Evolutionary conservation across 495 filamentous ascomycete species (phyloP), one percentile per base, ranked within the genome.

Genomic region (Podospora bellae-mahoneyi): DNA sequence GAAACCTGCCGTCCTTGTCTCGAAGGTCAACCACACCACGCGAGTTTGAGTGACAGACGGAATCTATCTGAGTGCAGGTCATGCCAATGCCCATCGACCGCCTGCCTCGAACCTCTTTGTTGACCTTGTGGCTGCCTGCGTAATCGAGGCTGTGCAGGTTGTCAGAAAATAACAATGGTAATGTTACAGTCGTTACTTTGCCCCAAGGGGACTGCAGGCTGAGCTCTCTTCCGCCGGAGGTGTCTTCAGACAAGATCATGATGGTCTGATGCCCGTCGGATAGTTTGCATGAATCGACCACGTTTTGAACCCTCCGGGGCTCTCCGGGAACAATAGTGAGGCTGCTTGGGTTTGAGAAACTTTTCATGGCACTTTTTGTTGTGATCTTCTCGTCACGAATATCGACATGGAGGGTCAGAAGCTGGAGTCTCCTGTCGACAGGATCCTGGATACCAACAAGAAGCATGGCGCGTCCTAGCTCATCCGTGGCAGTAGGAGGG

Each of bases 141-240:
- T 77, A 82, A 64, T 78, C 74, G 19, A 82, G 74, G 65, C 72
- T 81, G 65, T 78, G 73, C 56, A 77, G 23, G 65, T 81, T 76
- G 20, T 79, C 76, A 19, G 75, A 65, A 27, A 74, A 74, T 5
- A 84, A 70, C 62, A 85, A 79, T 0, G 84, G 83, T 5, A 85
- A 70, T 0, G 72, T 76, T 7, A 94, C 73, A 27, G 84, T 87
- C 23, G 86, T 85, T 3, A 86, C 77, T 58, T 82, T 80, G 44
- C 88, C 86, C 91, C 92, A 94, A 5, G 90, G 91, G 5, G 90
- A 90, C 76, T 92, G 91, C 53, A 94, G 73, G 56, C 86, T 89
- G 30, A 96, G 77, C 69, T 88, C 84, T 13, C 86, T 85, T 27
- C 84, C 82, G 7, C 88, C 88, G 67, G 84, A 77, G n/a, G 82